A percentile compares a stretch with the other conserved stretches of the same genome.
These are phyloP conservation scores for Bassia scoparia DNA, from an alignment of 148 eudicot species.

Conservation along the genomic window DNA sequence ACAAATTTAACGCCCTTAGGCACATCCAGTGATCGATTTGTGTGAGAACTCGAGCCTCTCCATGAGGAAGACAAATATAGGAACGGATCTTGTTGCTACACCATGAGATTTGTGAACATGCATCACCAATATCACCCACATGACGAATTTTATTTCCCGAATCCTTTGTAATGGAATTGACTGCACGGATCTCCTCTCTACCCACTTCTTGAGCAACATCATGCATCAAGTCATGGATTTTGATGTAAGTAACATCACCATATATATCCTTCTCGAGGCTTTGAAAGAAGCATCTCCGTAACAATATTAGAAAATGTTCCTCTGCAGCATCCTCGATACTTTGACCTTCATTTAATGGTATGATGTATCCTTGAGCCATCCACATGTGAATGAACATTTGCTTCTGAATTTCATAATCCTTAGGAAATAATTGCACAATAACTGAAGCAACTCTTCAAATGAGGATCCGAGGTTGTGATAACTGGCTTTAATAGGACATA, in stretches of 20 bases:
- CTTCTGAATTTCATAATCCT: slow-evolving; percentile 16
- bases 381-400: slow-evolving; percentile 12
- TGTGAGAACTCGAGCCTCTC: too few relatives aligned
- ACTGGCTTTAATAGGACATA: slow-evolving; percentile 21
- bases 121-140: neutral
- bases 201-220: slow-evolving; percentile 16
- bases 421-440: slow-evolving; percentile 28
- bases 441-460: slow-evolving; percentile 20
- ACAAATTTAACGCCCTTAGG: slow-evolving; percentile 27
- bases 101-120: neutral
- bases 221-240: slow-evolving; percentile 23
- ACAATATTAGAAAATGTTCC: slow-evolving; percentile 15
- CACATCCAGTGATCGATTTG: too few relatives aligned
- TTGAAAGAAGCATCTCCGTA: slow-evolving; percentile 30
- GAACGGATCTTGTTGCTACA: slow-evolving; percentile 3
- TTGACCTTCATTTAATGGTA: neutral
- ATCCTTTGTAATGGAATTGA: neutral
- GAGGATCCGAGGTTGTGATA: slow-evolving; percentile 23
- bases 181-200: neutral
- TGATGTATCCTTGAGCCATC: slow-evolving; percentile 26
- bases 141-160: slow-evolving; percentile 13
- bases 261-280: neutral
- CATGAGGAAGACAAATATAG: neutral
- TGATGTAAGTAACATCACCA: neutral
- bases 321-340: slow-evolving; percentile 27